phyloP scores from a whole-genome alignment of 352 stramenopile species.

The Pythium dissotocum region DNA sequence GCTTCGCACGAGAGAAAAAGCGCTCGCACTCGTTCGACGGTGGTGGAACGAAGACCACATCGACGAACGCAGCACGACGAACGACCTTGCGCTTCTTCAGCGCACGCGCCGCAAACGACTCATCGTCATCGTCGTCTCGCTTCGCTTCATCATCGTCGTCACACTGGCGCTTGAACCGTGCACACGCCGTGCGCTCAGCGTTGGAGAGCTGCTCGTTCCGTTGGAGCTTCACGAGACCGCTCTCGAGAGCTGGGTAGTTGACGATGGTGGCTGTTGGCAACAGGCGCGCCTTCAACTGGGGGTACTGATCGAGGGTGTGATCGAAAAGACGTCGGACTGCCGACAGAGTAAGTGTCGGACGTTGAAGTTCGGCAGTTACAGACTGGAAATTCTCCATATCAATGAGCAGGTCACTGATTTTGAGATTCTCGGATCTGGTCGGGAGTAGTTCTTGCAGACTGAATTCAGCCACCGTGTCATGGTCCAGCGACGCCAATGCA shows the following conservation, averaged over 20 bases:
- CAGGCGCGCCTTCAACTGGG: not conserved
- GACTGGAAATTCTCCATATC: not conserved
- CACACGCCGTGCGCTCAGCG: not conserved
- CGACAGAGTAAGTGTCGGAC: not conserved
- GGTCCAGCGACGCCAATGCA: slow-evolving; percentile 11
- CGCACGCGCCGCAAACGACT: no score
- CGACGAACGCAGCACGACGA: not conserved
- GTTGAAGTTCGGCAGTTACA: not conserved
- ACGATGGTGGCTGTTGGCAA: not conserved
- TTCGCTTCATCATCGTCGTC: no score
- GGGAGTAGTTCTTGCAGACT: slow-evolving; percentile 14
- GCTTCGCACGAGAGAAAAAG: slow-evolving; percentile 26
- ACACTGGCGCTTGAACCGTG: not conserved
- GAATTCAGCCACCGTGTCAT: slow-evolving; percentile 17
- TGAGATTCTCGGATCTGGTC: slow-evolving; percentile 27
- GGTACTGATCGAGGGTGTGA: not conserved
- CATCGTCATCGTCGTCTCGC: no score
- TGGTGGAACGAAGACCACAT: slow-evolving; percentile 3
- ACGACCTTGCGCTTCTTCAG: not conserved
- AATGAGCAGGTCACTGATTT: not conserved
- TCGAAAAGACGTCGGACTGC: not conserved
- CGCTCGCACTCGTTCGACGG: slow-evolving; percentile 34
- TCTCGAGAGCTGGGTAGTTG: not conserved
- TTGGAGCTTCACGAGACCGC: not conserved
- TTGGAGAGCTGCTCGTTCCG: not conserved